Evolutionary conservation across 2,329 filamentous ascomycete species (phyloP), one percentile per base, ranked within the genome.

Genomic region (Chrysoporthe deuterocubensis): DNA sequence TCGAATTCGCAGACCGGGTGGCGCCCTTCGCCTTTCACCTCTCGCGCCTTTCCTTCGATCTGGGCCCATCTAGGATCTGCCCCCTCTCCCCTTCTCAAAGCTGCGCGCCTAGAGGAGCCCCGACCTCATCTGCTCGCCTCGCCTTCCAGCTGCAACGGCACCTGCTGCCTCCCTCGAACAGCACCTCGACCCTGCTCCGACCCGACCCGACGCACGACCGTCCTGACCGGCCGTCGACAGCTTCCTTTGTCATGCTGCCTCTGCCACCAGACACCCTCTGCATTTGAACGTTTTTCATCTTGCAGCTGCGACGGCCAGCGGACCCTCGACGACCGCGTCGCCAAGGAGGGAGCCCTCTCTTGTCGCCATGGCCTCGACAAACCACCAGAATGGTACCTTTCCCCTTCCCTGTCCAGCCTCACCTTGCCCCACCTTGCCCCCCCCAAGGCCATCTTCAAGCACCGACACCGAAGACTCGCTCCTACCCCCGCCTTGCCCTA

Each of bases 331-430:
- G 42, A 59, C 40, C 4, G 14, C 34, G 4, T 3, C 40, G 32
- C 13, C n/a, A 16, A 60, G 40, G 34, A 54, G 21, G 37, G 40
- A 44, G n/a, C 21, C 50, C 50, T 56, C 26, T 21, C 13, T 40
- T 48, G 66, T 63, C 73, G 58, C 26, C 50, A 80, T 81, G 79
- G 75, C 74, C 46, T 76, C 78, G 66, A 75, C 75, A 72, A 75
- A 76, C 62, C 73, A 76, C 26, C 62, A 72, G 66, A 76, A 78
- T 74, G 77, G 78, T 78, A 78, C 48, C 67, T 16, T 68, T 67
- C 58, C 63, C 60, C 44, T 26, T 67, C 42, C 52, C 14, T 57
- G 63, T 58, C 16, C 43, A 43, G n/a, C n/a, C 34, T 48, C 60
- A 46, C 5, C 26, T 46, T 52, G 11, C 34, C 37, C 61, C 46